Evolutionary conservation across 331 rosid species (phyloP).

Genomic region (Malus hybrid): DNA sequence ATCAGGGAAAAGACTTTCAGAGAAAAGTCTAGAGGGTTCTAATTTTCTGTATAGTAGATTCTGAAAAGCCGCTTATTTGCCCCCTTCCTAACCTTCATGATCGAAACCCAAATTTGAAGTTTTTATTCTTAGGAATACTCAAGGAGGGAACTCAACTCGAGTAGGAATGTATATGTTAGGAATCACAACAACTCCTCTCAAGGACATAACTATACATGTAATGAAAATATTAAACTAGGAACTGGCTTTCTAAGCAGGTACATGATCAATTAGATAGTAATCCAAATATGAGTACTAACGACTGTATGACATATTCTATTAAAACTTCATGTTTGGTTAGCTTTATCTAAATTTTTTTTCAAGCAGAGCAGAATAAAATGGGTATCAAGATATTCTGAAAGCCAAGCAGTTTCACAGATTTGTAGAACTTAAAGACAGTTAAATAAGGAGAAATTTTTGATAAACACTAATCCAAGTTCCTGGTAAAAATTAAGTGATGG

Average conservation of each 20-base stretch:
- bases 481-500: background rate
- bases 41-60: background rate
- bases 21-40: conserved; percentile 14
- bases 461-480: background rate
- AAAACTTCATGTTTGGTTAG: background rate
- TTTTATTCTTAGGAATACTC: background rate
- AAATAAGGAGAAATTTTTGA: background rate
- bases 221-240: background rate
- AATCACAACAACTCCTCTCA: background rate
- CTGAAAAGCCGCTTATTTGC: background rate
- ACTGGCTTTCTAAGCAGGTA: background rate
- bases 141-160: too few species aligned
- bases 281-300: background rate
- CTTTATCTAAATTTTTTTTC: background rate
- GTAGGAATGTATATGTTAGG: background rate
- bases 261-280: background rate
- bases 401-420: too few species aligned
- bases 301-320: background rate
- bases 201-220: background rate
- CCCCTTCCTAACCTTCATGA: background rate
- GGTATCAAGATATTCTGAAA: background rate
- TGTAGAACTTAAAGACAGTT: too few species aligned
- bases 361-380: background rate
- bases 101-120: background rate
- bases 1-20: conserved; percentile 8